A percentile compares a stretch with the other conserved stretches of the same genome.
Conservation (phyloP, 176 grass and related monocot species). For the Luzula sylvatica region DNA sequence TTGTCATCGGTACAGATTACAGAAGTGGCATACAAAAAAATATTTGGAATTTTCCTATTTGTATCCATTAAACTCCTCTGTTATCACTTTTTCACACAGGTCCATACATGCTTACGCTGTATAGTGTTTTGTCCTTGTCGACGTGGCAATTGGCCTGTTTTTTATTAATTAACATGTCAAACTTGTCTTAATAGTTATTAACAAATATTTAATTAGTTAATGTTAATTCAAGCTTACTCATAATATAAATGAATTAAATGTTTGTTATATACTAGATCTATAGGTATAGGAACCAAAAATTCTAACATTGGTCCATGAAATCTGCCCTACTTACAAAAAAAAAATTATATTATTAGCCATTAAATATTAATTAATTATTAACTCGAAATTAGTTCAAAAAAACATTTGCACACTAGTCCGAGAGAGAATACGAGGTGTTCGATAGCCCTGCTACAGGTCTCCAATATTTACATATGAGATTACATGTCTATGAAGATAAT, state of each 20-base stretch:
- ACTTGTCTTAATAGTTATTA: too few species aligned
- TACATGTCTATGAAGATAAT: too few species aligned
- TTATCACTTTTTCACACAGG: not conserved
- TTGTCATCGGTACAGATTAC: not conserved
- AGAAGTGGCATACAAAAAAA: slow-evolving; percentile 9
- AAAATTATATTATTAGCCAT: slow-evolving; percentile 3
- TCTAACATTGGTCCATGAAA: slow-evolving; percentile 15
- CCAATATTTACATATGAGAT: too few species aligned
- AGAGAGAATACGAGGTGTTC: slow-evolving; percentile 7
- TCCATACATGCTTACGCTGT: not conserved
- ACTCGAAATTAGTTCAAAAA: slow-evolving; percentile 4
- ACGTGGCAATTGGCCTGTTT: slow-evolving; percentile 11
- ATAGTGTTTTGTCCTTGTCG: not conserved
- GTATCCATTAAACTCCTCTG: not conserved
- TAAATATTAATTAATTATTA: not conserved
- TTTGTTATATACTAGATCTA: too few species aligned
- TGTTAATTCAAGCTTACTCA: too few species aligned
- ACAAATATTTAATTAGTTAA: too few species aligned
- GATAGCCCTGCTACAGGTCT: too few species aligned
- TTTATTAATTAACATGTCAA: slow-evolving; percentile 9
- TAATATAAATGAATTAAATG: too few species aligned
- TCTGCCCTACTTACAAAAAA: slow-evolving; percentile 12
- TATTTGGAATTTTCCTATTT: not conserved
- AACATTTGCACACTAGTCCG: slow-evolving; percentile 13
- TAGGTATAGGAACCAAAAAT: too few species aligned